Percentiles rank a stretch among this genome's conserved stretches.
These are phyloP conservation scores for Beauveria pseudobassiana DNA, from an alignment of 2,329 filamentous ascomycete genomes.

Conservation along the genomic window DNA sequence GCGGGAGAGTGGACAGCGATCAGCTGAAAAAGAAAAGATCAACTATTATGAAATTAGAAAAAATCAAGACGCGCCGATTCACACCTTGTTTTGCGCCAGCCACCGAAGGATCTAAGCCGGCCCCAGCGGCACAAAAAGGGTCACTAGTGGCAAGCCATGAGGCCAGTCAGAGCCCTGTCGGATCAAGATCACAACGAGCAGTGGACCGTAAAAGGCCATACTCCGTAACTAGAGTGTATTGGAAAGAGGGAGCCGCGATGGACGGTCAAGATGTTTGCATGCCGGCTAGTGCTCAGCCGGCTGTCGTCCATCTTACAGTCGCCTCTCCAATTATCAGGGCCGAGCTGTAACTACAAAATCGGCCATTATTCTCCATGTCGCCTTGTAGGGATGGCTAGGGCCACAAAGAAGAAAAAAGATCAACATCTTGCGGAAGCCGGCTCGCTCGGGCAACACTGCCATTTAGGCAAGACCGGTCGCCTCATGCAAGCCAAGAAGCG, in stretches of 20 bases:
- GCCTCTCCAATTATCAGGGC: not conserved
- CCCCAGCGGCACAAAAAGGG: not conserved
- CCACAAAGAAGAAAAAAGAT: not conserved
- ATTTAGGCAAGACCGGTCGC: not conserved
- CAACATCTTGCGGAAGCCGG: not conserved
- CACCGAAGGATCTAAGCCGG: not conserved
- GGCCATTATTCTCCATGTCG: not conserved
- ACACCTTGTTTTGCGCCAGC: not conserved
- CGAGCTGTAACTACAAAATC: not conserved
- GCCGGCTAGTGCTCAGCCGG: not conserved
- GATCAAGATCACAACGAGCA: not conserved
- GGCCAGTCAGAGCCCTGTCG: not conserved
- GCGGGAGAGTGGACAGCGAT: too few relatives aligned
- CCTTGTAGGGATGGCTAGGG: not conserved
- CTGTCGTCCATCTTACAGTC: not conserved
- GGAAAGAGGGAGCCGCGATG: not conserved
- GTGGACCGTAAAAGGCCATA: not conserved
- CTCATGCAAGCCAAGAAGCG: not conserved
- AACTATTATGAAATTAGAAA: not conserved
- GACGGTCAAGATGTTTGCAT: not conserved
- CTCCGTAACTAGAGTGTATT: too few relatives aligned
- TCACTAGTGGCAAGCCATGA: not conserved
- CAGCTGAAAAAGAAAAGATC: not conserved
- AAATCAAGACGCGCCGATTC: not conserved
- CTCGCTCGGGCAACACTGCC: not conserved